Percentiles rank a stretch among this genome's conserved stretches.
Evolutionary conservation across 2,329 filamentous ascomycete genomes (phyloP).

Genomic region (Arthrinium phaeospermum): DNA sequence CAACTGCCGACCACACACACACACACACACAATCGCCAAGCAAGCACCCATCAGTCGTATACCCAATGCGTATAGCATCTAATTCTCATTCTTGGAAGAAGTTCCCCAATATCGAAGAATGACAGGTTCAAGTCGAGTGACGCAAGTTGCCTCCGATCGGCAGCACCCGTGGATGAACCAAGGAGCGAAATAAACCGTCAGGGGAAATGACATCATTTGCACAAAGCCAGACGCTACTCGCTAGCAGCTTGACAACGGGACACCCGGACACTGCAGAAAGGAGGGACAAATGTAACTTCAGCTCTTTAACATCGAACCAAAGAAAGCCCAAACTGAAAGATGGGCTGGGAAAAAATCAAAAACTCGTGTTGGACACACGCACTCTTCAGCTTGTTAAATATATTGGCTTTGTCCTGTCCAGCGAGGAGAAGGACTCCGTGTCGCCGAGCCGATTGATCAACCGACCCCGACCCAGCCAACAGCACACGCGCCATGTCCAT

Average conservation of each 20-base stretch:
- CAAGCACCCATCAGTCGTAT: neutral
- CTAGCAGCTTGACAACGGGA: neutral
- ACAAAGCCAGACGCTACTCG: neutral
- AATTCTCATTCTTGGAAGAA: neutral
- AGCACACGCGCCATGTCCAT: neutral
- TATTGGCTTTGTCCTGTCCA: neutral
- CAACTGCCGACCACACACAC: neutral
- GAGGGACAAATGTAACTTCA: neutral
- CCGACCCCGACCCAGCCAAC: neutral
- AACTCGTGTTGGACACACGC: neutral
- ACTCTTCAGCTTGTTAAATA: neutral
- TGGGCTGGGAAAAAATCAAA: neutral
- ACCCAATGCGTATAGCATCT: neutral
- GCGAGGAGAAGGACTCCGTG: neutral
- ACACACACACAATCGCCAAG: neutral
- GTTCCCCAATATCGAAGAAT: neutral
- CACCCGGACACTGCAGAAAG: too few species aligned
- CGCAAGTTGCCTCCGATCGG: neutral
- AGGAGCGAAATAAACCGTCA: neutral
- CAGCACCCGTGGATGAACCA: neutral
- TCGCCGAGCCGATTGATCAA: neutral
- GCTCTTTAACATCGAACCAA: neutral
- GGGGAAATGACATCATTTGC: conserved; percentile 10
- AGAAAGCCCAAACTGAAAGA: neutral
- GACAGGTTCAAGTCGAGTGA: neutral